Evolutionary conservation across 257 asterid species (phyloP).

Genomic region (Solanum appendiculatum): DNA sequence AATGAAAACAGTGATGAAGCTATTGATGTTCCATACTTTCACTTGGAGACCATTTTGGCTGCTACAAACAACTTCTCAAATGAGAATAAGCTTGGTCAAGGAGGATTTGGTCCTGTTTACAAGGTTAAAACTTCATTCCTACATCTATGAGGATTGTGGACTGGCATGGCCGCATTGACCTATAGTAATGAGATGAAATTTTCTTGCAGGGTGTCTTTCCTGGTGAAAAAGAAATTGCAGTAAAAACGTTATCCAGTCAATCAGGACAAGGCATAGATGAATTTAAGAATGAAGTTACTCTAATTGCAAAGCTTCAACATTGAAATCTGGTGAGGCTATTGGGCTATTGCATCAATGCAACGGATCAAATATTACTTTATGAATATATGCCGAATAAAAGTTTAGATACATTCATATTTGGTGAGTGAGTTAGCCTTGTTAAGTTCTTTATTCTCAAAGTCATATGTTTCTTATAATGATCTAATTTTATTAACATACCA

Average conservation of each 20-base stretch:
- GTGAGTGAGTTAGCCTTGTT: too few species aligned
- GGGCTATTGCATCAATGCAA: neutral
- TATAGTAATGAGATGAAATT: neutral
- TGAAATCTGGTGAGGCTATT: neutral
- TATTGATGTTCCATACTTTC: neutral
- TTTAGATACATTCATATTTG: too few species aligned
- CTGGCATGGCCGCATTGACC: neutral
- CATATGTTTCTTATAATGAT: too few species aligned
- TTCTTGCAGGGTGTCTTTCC: neutral
- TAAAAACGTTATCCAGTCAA: neutral
- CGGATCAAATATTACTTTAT: conserved; percentile 3
- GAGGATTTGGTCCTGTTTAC: neutral
- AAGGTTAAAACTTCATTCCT: neutral
- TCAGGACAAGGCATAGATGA: neutral
- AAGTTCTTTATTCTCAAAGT: too few species aligned
- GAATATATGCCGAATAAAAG: neutral
- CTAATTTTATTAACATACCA: too few species aligned
- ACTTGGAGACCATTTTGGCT: neutral
- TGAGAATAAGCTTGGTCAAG: neutral
- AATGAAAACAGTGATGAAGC: neutral
- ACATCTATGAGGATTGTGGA: neutral
- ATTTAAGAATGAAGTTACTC: neutral
- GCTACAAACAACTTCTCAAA: neutral
- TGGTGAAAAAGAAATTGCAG: neutral
- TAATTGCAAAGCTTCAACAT: neutral